A percentile compares a stretch with the other conserved stretches of the same genome.
Conservation (phyloP, 257 asterid genomes). For the Jacaranda mimosifolia region DNA sequence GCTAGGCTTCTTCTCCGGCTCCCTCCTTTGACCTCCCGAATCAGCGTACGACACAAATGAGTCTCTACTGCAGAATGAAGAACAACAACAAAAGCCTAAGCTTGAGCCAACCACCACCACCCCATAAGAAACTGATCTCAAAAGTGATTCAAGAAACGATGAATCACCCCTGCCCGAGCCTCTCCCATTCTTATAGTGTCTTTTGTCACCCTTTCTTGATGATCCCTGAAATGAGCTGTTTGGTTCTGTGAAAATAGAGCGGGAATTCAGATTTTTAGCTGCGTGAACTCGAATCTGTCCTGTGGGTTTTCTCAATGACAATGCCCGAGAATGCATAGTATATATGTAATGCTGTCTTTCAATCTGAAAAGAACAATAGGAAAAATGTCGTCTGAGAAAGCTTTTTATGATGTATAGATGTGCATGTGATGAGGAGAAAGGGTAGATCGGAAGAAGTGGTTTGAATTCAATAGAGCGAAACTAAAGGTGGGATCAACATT, state of each 20-base stretch:
- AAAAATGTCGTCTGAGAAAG: conserved; percentile 22
- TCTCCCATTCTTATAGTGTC: conserved; percentile 32
- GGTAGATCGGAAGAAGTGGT: conserved; percentile 32
- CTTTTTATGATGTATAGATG: conserved; percentile 23
- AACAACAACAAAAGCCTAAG: conserved; percentile 52
- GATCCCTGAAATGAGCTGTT: conserved; percentile 26
- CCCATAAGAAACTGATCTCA: conserved; percentile 56
- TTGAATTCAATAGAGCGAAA: conserved; percentile 45
- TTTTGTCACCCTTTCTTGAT: conserved; percentile 25
- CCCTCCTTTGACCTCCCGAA: conserved; percentile 48
- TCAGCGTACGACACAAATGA: conserved; percentile 65
- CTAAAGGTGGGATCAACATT: conserved; percentile 39
- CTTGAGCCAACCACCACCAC: conserved; percentile 54
- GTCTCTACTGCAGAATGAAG: conserved; percentile 38
- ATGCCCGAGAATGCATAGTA: conserved; percentile 71
- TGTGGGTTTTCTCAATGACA: conserved; percentile 48
- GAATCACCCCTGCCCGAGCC: background rate
- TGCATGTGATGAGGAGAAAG: conserved; percentile 23
- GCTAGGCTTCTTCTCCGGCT: conserved; percentile 49
- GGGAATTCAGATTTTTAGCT: conserved; percentile 33
- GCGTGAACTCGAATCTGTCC: conserved; percentile 44
- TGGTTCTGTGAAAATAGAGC: conserved; percentile 44
- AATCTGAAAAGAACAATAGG: background rate
- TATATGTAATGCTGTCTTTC: background rate
- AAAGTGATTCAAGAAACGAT: conserved; percentile 39